Percentiles rank a stretch among this genome's conserved stretches.
Conservation (phyloP, 495 filamentous ascomycete species). For the Penicillium egyptiacum region DNA sequence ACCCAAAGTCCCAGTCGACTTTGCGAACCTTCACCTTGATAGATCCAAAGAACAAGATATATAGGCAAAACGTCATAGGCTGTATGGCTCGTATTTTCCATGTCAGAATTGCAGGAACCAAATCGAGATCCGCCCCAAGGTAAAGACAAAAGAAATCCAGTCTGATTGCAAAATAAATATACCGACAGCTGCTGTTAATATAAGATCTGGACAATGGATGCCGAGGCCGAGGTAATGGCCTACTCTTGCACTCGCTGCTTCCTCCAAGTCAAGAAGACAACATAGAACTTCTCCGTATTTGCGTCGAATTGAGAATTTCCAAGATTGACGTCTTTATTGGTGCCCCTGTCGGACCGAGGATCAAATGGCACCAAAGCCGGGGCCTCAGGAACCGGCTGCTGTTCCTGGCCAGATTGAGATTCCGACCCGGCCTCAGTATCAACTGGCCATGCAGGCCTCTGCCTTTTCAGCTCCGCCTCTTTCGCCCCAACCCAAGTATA, state of each 20-base stretch:
- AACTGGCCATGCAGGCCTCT: background rate
- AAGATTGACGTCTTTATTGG: constrained; percentile 32
- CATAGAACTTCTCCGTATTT: background rate
- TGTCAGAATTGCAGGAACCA: too few relatives aligned
- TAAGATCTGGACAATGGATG: background rate
- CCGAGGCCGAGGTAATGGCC: background rate
- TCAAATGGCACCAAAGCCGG: constrained; percentile 63
- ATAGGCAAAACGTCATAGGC: too few relatives aligned
- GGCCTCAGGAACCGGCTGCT: constrained; percentile 40
- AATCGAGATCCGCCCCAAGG: too few relatives aligned
- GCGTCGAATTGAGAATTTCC: constrained; percentile 43
- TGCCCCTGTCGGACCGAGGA: constrained; percentile 53
- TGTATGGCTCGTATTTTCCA: too few relatives aligned
- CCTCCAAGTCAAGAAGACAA: constrained; percentile 6
- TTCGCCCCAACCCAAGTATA: constrained; percentile 19
- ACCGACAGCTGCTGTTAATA: too few relatives aligned
- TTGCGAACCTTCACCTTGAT: too few relatives aligned
- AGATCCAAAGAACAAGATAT: too few relatives aligned
- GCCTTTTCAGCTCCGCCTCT: constrained; percentile 11
- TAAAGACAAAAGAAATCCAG: too few relatives aligned
- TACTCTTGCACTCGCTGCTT: background rate
- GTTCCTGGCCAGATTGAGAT: background rate
- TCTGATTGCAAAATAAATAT: too few relatives aligned
- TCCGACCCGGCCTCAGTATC: background rate
- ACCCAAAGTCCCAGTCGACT: too few relatives aligned